Percentiles rank a stretch among this genome's conserved stretches.
Conservation (phyloP, 2,329 filamentous ascomycete genomes). For the Fusarium napiforme region DNA sequence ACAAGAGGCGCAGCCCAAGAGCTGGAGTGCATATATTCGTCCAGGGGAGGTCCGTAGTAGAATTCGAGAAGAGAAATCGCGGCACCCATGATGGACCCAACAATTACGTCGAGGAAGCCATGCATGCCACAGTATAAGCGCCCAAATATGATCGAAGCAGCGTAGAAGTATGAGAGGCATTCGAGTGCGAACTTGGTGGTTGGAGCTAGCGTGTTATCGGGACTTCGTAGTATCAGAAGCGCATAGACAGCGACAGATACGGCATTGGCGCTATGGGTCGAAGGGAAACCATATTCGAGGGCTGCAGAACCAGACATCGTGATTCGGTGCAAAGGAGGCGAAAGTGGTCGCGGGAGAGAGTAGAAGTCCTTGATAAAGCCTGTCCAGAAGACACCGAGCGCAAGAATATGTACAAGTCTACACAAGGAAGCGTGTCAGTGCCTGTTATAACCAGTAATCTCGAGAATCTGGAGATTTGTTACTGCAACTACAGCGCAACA, state of each 20-base stretch:
- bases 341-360: conserved; percentile 90
- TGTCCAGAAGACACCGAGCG: conserved; percentile 84
- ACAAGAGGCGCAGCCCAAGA: conserved; percentile 72
- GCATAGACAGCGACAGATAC: conserved; percentile 92
- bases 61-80: conserved; percentile 69
- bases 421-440: conserved; percentile 34
- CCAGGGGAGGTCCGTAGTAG: conserved; percentile 70
- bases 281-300: conserved; percentile 96
- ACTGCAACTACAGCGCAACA: not conserved
- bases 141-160: conserved; percentile 87
- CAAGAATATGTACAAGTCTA: conserved; percentile 79
- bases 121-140: conserved; percentile 99
- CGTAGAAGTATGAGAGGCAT: conserved; percentile 82
- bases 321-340: conserved; percentile 90
- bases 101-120: conserved; percentile 89
- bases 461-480: not conserved
- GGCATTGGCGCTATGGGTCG: conserved; percentile 96
- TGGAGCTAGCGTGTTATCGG: conserved; percentile 70
- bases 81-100: conserved; percentile 82
- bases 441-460: not conserved
- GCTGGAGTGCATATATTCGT: conserved; percentile 75
- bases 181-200: conserved; percentile 72
- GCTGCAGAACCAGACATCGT: conserved; percentile 97
- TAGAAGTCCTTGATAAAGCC: conserved; percentile 95
- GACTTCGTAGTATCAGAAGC: conserved; percentile 74